phyloP scores from a whole-genome alignment of 23 red algal genomes.

The Pyropia yezoensis region DNA sequence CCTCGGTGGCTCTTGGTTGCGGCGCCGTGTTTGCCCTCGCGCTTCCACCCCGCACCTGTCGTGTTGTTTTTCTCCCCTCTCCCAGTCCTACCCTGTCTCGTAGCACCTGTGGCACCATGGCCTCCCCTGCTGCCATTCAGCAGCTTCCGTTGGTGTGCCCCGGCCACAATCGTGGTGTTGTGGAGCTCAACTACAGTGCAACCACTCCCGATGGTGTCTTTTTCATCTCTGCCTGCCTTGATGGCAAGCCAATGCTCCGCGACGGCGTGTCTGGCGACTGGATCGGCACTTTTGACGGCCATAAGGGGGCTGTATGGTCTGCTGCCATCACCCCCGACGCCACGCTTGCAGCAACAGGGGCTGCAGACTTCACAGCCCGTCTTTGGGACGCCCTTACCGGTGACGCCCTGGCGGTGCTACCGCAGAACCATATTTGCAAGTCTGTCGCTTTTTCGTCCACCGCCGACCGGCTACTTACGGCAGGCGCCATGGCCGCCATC shows the following conservation, averaged over 20 bases:
- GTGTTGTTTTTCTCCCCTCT: too few relatives aligned
- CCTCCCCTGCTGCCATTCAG: slow-evolving; percentile 21
- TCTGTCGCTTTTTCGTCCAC: slow-evolving; percentile 65
- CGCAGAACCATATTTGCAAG: slow-evolving; percentile 74
- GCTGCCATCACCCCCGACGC: slow-evolving; percentile 67
- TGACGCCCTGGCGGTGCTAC: slow-evolving; percentile 29
- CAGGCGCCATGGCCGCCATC: slow-evolving; percentile 56
- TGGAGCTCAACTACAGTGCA: slow-evolving; percentile 66
- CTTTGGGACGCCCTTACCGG: slow-evolving; percentile 83
- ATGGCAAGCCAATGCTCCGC: slow-evolving; percentile 83
- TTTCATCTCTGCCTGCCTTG: slow-evolving; percentile 64
- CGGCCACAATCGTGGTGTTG: slow-evolving; percentile 80
- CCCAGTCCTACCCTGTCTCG: too few relatives aligned
- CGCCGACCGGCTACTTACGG: slow-evolving; percentile 40
- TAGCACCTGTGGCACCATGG: too few relatives aligned
- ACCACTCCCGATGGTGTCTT: slow-evolving; percentile 65
- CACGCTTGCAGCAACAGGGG: slow-evolving; percentile 65
- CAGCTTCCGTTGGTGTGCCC: slow-evolving; percentile 90
- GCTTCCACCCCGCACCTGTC: too few relatives aligned
- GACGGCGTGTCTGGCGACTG: slow-evolving; percentile 79
- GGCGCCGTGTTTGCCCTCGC: too few relatives aligned
- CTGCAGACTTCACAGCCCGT: slow-evolving; percentile 65
- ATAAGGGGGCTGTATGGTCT: slow-evolving; percentile 85
- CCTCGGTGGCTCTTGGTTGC: too few relatives aligned
- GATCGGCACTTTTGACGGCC: slow-evolving; percentile 85